Percentiles rank a stretch among this genome's conserved stretches.
phyloP scores from a whole-genome alignment of 1,284 basidiomycete genomes.

The Apiotrichum veenhuisii region DNA sequence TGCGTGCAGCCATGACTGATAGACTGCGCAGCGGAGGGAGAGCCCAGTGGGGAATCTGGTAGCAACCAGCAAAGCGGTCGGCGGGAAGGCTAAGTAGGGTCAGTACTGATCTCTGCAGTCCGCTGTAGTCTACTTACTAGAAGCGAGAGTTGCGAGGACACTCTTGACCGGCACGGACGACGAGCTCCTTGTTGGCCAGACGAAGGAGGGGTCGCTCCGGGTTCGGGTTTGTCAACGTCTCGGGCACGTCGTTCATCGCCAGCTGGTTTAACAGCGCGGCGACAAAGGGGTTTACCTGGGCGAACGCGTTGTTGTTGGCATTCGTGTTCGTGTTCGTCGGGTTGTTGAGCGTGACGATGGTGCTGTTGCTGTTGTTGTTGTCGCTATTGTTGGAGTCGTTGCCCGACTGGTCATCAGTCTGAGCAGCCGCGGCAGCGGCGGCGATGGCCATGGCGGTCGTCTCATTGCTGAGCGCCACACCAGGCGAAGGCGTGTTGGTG shows the following conservation, averaged over 20 bases:
- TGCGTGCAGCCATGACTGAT: conserved; percentile 48
- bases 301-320: conserved; percentile 7
- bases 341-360: background rate
- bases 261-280: conserved; percentile 37
- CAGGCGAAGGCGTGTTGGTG: background rate
- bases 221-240: conserved; percentile 41
- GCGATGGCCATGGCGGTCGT: conserved; percentile 19
- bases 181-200: conserved; percentile 23
- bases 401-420: background rate
- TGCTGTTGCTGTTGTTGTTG: background rate
- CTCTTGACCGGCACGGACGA: conserved; percentile 15
- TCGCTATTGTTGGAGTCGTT: conserved; percentile 6
- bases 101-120: background rate
- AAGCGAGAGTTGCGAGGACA: conserved; percentile 8
- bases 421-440: conserved; percentile 12
- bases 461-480: conserved; percentile 14
- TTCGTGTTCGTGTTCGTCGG: background rate
- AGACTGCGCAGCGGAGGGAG: conserved; percentile 48
- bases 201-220: conserved; percentile 46
- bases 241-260: conserved; percentile 39
- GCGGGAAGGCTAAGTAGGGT: conserved; percentile 34
- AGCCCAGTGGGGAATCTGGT: conserved; percentile 51
- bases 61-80: conserved; percentile 49
- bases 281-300: conserved; percentile 19
- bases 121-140: conserved; percentile 22